These are phyloP conservation scores for Trichocladium uniseriatum DNA, from an alignment of 495 filamentous ascomycete genomes.

Conservation along the genomic window DNA sequence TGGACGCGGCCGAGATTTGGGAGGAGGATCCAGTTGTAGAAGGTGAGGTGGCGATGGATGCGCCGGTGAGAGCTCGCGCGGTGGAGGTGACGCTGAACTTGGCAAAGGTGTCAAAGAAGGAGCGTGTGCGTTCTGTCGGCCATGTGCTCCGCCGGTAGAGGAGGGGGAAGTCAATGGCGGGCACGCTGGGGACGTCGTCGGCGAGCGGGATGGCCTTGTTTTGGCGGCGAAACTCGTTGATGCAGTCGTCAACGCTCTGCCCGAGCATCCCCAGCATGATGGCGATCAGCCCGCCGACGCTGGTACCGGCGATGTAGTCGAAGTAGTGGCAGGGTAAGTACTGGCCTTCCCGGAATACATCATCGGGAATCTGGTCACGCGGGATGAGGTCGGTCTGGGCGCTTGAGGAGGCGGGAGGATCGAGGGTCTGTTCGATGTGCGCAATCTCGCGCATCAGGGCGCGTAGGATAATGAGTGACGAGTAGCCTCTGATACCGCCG, in stretches of 20 bases:
- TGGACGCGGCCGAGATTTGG: slow-evolving; percentile 8
- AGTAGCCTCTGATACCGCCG: slow-evolving; percentile 27
- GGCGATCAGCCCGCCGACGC: slow-evolving; percentile 28
- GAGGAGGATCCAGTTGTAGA: slow-evolving; percentile 1
- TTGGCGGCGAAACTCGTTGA: slow-evolving; percentile 24
- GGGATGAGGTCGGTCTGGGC: slow-evolving; percentile 22
- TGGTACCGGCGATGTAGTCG: slow-evolving; percentile 34
- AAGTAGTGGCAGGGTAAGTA: slow-evolving; percentile 44
- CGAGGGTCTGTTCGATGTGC: slow-evolving; percentile 14
- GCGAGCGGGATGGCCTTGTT: slow-evolving; percentile 23
- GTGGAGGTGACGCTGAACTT: slow-evolving; percentile 19
- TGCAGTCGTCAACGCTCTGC: slow-evolving; percentile 21
- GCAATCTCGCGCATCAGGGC: slow-evolving; percentile 24
- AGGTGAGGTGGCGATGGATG: not conserved
- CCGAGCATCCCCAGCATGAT: slow-evolving; percentile 31
- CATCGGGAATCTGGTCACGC: slow-evolving; percentile 32
- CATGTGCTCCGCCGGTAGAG: slow-evolving; percentile 21
- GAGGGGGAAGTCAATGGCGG: slow-evolving; percentile 20
- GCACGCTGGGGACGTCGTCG: slow-evolving; percentile 9
- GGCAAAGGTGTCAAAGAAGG: slow-evolving; percentile 27
- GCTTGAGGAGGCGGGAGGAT: slow-evolving; percentile 15
- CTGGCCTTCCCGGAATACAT: slow-evolving; percentile 31
- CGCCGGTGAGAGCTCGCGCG: not conserved
- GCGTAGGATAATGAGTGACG: slow-evolving; percentile 24
- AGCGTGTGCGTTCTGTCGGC: slow-evolving; percentile 22